Evolutionary conservation across 2,329 filamentous ascomycete genomes (phyloP), one percentile per base, ranked within the genome.

Genomic region (Beauveria rudraprayagi): DNA sequence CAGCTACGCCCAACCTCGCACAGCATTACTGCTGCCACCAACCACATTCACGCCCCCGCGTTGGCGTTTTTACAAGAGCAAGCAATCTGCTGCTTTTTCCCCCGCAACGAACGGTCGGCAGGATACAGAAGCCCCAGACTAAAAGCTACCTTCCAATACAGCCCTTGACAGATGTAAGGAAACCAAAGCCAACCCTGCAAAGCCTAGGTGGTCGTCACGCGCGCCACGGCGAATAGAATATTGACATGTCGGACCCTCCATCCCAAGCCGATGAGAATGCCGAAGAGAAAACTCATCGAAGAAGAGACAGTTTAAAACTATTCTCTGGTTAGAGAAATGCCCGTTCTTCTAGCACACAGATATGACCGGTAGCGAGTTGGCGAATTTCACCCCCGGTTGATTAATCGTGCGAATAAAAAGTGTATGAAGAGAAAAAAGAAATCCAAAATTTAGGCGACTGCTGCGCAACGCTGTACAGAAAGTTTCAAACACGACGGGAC

Each of bases 321-420:
- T 22, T 28, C 28, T 16, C 37, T 46, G 64, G 67, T 68, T 62
- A 63, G 64, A 66, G 63, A 66, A 64, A 64, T 62, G 64, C 62
- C 69, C 71, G 69, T 65, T 76, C 63, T 63, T 84, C 80, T 84
- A 69, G 81, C 82, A 83, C 78, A 74, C 73, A 81, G 81, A 82
- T 83, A 81, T 84, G 82, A 84, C 81, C 81, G 77, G 76, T 69
- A 76, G 72, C 70, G 75, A 81, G 78, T 83, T 72, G 74, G 71
- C 61, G 72, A 76, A 67, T 28, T 81, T 81, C 72, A 70, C 74
- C 69, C 75, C 75, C 79, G 80, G 80, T 84, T 84, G 82, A 84
- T 84, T 84, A 78, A 78, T 82, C 75, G 80, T 83, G 82, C 81
- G 61, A 19, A 69, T 66, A 48, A 69, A 77, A 75, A 75, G 80